These are phyloP conservation scores for Coemansia sp. DNA, from an alignment of 192 early-diverging fungal genomes.

Conservation along the genomic window DNA sequence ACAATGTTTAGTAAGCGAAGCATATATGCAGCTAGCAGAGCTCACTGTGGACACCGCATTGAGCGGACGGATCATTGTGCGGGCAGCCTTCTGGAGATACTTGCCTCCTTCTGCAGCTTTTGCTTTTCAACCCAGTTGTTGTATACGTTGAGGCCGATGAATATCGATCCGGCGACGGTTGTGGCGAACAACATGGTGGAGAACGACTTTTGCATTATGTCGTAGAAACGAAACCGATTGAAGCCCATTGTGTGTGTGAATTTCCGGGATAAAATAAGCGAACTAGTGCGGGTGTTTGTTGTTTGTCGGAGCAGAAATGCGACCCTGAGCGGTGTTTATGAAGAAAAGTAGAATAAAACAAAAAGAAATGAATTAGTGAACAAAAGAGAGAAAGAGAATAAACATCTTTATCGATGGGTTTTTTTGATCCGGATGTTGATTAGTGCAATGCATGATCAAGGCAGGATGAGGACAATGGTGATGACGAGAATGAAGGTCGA, in stretches of 20 bases:
- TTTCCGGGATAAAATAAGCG: neutral
- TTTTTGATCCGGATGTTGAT: too few relatives aligned
- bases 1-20: too few relatives aligned
- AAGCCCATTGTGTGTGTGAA: conserved; percentile 22
- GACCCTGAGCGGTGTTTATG: neutral
- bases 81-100: neutral
- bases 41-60: too few relatives aligned
- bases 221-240: conserved; percentile 53
- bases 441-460: too few relatives aligned
- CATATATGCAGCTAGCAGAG: too few relatives aligned
- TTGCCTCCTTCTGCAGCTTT: conserved; percentile 37
- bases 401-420: too few relatives aligned
- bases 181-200: conserved; percentile 29
- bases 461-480: too few relatives aligned
- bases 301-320: neutral
- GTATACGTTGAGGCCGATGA: conserved; percentile 43
- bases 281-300: neutral
- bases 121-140: conserved; percentile 49
- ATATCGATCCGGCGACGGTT: conserved; percentile 29
- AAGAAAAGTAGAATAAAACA: neutral
- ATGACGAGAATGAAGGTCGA: too few relatives aligned
- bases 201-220: conserved; percentile 30
- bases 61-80: too few relatives aligned
- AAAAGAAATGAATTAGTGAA: neutral
- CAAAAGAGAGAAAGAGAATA: too few relatives aligned